Conservation (phyloP, 2,329 filamentous ascomycete species). For the Talaromyces sp. region DNA sequence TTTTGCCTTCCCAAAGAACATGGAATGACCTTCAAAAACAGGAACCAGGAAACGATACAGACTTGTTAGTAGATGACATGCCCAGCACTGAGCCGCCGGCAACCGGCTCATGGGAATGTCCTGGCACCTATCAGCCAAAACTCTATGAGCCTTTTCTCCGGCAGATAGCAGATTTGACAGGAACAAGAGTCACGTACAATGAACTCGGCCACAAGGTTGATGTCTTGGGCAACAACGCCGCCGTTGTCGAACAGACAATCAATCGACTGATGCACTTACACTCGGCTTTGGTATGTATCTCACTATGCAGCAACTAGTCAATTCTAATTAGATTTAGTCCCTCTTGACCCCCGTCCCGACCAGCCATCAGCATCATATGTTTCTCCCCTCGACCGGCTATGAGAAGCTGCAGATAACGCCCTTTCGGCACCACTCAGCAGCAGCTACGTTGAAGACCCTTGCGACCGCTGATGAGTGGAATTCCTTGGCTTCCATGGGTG, state of each 20-base stretch:
- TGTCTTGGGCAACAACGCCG: conserved; percentile 24
- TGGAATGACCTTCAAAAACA: neutral
- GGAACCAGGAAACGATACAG: neutral
- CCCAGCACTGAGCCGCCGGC: neutral
- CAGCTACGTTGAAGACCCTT: neutral
- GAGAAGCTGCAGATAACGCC: neutral
- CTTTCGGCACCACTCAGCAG: neutral
- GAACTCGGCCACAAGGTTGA: conserved; percentile 25
- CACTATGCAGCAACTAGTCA: neutral
- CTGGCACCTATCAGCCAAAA: neutral
- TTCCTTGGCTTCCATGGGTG: neutral
- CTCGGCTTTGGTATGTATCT: conserved; percentile 27
- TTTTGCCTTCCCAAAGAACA: neutral
- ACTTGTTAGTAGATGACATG: neutral
- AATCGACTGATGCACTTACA: conserved; percentile 29
- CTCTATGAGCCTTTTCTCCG: conserved; percentile 9
- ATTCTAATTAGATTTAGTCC: neutral
- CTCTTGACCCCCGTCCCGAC: neutral
- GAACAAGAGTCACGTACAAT: conserved; percentile 26
- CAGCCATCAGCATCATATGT: conserved; percentile 3
- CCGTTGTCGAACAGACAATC: conserved; percentile 30
- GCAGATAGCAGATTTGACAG: conserved; percentile 21
- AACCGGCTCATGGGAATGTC: neutral
- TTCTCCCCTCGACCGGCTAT: neutral
- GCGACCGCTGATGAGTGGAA: neutral